Conservation (phyloP, 176 grass and related monocot species). For the Aegilops longissima region DNA sequence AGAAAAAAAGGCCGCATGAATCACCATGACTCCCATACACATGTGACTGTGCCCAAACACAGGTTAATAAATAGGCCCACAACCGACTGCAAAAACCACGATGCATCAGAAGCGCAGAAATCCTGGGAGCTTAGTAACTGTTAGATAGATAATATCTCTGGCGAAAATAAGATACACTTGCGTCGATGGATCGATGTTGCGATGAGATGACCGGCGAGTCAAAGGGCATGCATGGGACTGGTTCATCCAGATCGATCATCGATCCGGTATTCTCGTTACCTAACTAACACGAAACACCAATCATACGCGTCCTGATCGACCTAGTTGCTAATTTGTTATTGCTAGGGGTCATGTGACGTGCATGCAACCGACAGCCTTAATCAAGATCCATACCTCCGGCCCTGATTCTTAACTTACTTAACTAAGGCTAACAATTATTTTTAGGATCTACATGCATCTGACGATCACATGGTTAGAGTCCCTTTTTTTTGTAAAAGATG, state of each 20-base stretch:
- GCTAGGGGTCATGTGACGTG: slow-evolving; percentile 37
- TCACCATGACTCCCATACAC: too few species aligned
- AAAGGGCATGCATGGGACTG: slow-evolving; percentile 21
- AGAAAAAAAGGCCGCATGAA: too few species aligned
- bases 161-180: neutral
- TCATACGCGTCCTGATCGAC: neutral
- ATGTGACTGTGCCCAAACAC: too few species aligned
- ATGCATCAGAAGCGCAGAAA: too few species aligned
- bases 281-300: neutral
- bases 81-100: too few species aligned
- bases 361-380: slow-evolving; percentile 1
- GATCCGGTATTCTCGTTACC: slow-evolving; percentile 48
- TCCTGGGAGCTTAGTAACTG: too few species aligned
- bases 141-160: too few species aligned
- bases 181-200: neutral
- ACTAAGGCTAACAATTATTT: slow-evolving; percentile 1
- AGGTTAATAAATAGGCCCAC: too few species aligned
- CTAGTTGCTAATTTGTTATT: slow-evolving; percentile 18
- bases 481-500: neutral
- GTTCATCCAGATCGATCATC: slow-evolving; percentile 9
- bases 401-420: slow-evolving; percentile 6
- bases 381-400: slow-evolving; percentile 30
- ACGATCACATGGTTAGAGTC: slow-evolving; percentile 1
- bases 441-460: slow-evolving; percentile 36
- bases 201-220: slow-evolving; percentile 8